These are phyloP conservation scores for Paraphoma sp. DNA, from an alignment of 2,329 filamentous ascomycete species.

Conservation along the genomic window DNA sequence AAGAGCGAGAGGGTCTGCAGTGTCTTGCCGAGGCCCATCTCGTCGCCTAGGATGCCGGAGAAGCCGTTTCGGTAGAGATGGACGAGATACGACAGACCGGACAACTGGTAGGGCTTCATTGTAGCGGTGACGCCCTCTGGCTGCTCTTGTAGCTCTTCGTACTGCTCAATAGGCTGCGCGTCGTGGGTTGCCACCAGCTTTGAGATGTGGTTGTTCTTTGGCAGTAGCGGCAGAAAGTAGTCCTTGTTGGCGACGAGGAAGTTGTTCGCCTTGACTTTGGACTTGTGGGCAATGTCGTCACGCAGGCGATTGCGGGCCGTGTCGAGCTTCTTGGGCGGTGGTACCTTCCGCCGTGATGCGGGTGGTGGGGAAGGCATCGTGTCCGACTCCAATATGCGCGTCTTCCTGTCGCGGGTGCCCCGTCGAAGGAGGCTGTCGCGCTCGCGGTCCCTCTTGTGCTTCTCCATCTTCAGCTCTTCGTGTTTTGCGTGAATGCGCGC, in stretches of 20 bases:
- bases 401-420: slow-evolving; percentile 32
- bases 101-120: slow-evolving; percentile 96
- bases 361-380: slow-evolving; percentile 24
- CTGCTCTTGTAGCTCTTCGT: slow-evolving; percentile 51
- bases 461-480: slow-evolving; percentile 44
- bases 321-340: slow-evolving; percentile 32
- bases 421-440: slow-evolving; percentile 22
- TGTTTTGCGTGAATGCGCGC: slow-evolving; percentile 18
- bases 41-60: slow-evolving; percentile 96
- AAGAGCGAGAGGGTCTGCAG: slow-evolving; percentile 98
- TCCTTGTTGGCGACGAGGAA: slow-evolving; percentile 56
- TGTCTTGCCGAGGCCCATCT: slow-evolving; percentile 99
- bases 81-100: slow-evolving; percentile 98
- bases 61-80: slow-evolving; percentile 99
- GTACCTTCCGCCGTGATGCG: slow-evolving; percentile 10
- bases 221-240: slow-evolving; percentile 56
- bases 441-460: slow-evolving; percentile 20
- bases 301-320: slow-evolving; percentile 51
- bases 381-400: slow-evolving; percentile 40
- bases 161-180: slow-evolving; percentile 42
- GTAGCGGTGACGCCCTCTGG: slow-evolving; percentile 56
- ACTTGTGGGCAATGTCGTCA: slow-evolving; percentile 49
- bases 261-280: slow-evolving; percentile 53
- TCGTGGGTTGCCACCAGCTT: slow-evolving; percentile 42
- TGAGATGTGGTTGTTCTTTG: slow-evolving; percentile 51